Percentiles rank a stretch among this genome's conserved stretches.
These are phyloP conservation scores for Phytopythium chamaehyphon DNA, from an alignment of 352 stramenopile species.

Conservation along the genomic window DNA sequence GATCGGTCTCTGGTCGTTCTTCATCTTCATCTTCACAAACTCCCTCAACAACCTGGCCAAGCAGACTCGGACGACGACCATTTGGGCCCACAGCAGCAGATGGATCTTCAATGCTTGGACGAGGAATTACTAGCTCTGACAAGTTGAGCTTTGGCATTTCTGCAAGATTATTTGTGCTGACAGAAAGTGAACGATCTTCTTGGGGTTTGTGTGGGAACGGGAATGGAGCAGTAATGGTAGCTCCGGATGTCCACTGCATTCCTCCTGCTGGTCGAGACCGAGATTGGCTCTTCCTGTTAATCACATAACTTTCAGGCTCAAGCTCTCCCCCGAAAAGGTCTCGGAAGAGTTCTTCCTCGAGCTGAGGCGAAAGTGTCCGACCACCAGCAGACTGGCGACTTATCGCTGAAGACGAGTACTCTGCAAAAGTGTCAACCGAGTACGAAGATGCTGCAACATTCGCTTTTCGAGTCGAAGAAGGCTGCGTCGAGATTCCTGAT, in stretches of 20 bases:
- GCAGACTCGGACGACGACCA: slow-evolving; percentile 2
- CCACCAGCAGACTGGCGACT: slow-evolving; percentile 4
- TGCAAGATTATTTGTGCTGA: background rate
- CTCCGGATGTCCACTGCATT: slow-evolving; percentile 1
- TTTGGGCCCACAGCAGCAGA: background rate
- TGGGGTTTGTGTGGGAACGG: slow-evolving; percentile 6
- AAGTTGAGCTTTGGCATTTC: slow-evolving; percentile 36
- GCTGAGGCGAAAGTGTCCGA: slow-evolving; percentile 15
- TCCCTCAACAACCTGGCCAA: slow-evolving; percentile 13
- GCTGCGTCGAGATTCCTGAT: slow-evolving; percentile 7
- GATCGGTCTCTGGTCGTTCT: slow-evolving; percentile 9
- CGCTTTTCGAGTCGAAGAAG: too few relatives aligned
- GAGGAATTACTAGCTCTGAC: slow-evolving; percentile 41
- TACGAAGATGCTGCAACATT: slow-evolving; percentile 13
- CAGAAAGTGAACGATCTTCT: background rate
- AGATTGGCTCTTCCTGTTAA: background rate
- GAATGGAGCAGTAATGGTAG: slow-evolving; percentile 4
- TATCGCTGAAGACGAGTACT: slow-evolving; percentile 27
- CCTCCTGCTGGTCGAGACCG: background rate
- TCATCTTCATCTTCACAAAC: slow-evolving; percentile 26
- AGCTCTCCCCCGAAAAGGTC: slow-evolving; percentile 48
- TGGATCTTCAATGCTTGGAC: slow-evolving; percentile 14
- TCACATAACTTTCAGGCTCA: background rate
- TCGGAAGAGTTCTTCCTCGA: slow-evolving; percentile 67
- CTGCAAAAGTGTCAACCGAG: slow-evolving; percentile 54